These are phyloP conservation scores for Fomitopsis pinicola DNA, from an alignment of 1,284 basidiomycete species.

Conservation along the genomic window DNA sequence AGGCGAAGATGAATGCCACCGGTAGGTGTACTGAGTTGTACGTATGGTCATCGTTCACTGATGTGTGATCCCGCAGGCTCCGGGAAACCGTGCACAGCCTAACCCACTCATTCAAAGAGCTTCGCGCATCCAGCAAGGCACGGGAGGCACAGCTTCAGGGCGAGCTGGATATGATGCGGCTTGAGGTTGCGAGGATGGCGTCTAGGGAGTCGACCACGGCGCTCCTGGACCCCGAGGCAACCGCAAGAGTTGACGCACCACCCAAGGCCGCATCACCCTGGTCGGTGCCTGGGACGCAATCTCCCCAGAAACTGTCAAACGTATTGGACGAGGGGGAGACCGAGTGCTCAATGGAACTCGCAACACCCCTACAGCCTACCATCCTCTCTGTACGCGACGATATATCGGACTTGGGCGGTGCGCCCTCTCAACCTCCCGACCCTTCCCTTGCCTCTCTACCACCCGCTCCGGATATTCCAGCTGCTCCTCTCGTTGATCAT, in stretches of 20 bases:
- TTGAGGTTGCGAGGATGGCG: not conserved
- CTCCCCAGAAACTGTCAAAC: not conserved
- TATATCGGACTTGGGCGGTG: not conserved
- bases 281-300: not conserved
- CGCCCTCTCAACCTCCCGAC: not conserved
- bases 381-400: slow-evolving; percentile 21
- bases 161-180: not conserved
- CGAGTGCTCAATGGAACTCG: slow-evolving; percentile 53
- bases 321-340: slow-evolving; percentile 28
- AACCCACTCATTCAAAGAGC: not conserved
- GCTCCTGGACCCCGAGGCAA: not conserved
- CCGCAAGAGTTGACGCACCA: not conserved
- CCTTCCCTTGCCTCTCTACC: slow-evolving; percentile 15
- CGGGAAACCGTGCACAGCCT: not conserved
- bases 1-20: not conserved
- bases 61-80: not conserved
- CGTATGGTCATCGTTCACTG: not conserved
- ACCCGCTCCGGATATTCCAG: slow-evolving; percentile 5
- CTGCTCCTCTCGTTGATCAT: no score
- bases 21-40: not conserved
- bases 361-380: slow-evolving; percentile 47
- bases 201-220: not conserved
- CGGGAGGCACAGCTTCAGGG: not conserved
- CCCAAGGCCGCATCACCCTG: not conserved
- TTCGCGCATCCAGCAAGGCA: not conserved